These are phyloP conservation scores for Fraxinus dipetala DNA, from an alignment of 305 asterid genomes.

Conservation along the genomic window DNA sequence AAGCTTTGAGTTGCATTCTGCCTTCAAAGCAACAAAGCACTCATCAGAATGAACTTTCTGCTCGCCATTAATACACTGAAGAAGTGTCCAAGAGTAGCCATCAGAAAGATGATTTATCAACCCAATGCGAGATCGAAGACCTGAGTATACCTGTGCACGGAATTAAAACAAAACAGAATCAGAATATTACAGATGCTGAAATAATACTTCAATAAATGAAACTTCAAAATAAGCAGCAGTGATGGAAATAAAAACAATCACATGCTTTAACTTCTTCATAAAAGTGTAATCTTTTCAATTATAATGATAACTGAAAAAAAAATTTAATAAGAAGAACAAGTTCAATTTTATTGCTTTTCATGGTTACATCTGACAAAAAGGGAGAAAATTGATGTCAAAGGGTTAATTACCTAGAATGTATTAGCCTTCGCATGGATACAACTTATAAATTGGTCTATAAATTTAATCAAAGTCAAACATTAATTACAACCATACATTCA, in stretches of 20 bases:
- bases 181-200: neutral
- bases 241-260: neutral
- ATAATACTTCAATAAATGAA: constrained; percentile 16
- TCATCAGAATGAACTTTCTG: constrained; percentile 59
- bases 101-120: constrained; percentile 54
- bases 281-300: neutral
- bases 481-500: neutral
- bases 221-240: constrained; percentile 22
- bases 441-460: constrained; percentile 25
- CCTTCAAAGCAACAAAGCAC: constrained; percentile 42
- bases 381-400: neutral
- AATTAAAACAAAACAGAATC: neutral
- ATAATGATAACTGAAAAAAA: neutral
- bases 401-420: neutral
- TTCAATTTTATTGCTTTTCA: neutral
- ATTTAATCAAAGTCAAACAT: constrained; percentile 22
- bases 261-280: constrained; percentile 7
- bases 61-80: constrained; percentile 78
- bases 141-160: constrained; percentile 61
- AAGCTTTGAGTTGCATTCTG: constrained; percentile 65
- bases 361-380: neutral
- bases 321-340: neutral
- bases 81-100: constrained; percentile 75
- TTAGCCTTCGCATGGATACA: constrained; percentile 20
- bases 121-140: constrained; percentile 74